Conservation (phyloP, 306 rosid species). For the Trifolium pratense region DNA sequence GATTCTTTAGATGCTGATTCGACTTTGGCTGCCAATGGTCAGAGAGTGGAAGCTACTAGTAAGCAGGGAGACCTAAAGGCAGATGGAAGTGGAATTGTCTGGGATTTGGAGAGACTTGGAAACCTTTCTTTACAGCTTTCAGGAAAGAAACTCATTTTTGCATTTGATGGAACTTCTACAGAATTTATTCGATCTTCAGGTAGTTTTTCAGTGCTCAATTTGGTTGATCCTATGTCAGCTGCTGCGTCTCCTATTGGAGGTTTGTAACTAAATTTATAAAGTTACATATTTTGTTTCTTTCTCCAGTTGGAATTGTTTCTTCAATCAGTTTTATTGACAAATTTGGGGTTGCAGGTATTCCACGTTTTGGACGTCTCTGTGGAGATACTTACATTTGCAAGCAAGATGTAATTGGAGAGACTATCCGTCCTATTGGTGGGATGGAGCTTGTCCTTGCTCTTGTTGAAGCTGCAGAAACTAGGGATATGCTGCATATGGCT, state of each 20-base stretch:
- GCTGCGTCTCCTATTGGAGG: constrained; percentile 99
- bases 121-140: constrained; percentile 89
- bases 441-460: constrained; percentile 87
- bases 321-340: constrained; percentile 37
- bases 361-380: constrained; percentile 97
- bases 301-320: constrained; percentile 25
- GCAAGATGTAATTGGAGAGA: constrained; percentile 89
- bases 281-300: constrained; percentile 34
- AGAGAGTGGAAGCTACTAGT: constrained; percentile 68
- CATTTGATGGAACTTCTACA: constrained; percentile 91
- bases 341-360: constrained; percentile 75
- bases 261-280: constrained; percentile 53
- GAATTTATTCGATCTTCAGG: constrained; percentile 82
- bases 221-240: constrained; percentile 98
- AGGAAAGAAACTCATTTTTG: constrained; percentile 95
- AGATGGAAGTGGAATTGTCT: constrained; percentile 98
- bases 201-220: constrained; percentile 84
- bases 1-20: constrained; percentile 88
- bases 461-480: constrained; percentile 95
- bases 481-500: constrained; percentile 98
- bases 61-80: constrained; percentile 78
- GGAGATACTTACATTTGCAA: constrained; percentile 85
- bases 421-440: constrained; percentile 88
- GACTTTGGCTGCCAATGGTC: constrained; percentile 70
- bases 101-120: constrained; percentile 98